Evolutionary conservation across 306 rosid genomes (phyloP).

Genomic region (Bauhinia variegata): DNA sequence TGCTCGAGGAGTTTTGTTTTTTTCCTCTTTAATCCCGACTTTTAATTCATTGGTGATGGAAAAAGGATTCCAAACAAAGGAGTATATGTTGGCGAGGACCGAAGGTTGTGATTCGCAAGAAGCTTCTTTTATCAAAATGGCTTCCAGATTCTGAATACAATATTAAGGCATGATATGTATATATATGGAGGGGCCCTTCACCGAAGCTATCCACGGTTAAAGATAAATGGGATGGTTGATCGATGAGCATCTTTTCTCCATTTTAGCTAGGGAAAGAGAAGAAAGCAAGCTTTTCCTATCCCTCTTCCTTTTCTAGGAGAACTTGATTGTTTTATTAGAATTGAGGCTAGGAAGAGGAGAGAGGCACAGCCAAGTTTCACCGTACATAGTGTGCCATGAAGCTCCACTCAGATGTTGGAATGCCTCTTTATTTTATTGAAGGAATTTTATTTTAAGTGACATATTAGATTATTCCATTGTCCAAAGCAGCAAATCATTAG

Average conservation of each 20-base stretch:
- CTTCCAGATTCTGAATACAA: slow-evolving; percentile 67
- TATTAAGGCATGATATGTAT: slow-evolving; percentile 50
- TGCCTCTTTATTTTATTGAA: slow-evolving; percentile 36
- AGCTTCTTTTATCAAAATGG: slow-evolving; percentile 45
- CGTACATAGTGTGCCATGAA: slow-evolving; percentile 57
- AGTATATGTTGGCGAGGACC: slow-evolving; percentile 42
- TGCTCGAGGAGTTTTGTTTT: slow-evolving; percentile 47
- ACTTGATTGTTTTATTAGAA: slow-evolving; percentile 42
- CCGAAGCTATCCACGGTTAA: slow-evolving; percentile 48
- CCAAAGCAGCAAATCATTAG: slow-evolving; percentile 22
- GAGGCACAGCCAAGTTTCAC: slow-evolving; percentile 56
- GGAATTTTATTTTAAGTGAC: slow-evolving; percentile 26
- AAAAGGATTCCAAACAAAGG: slow-evolving; percentile 44
- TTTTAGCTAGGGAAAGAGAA: slow-evolving; percentile 45
- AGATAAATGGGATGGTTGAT: slow-evolving; percentile 49
- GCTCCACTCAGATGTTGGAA: slow-evolving; percentile 56
- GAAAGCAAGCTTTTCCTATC: slow-evolving; percentile 39
- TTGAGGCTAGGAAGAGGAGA: slow-evolving; percentile 29
- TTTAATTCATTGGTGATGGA: slow-evolving; percentile 37
- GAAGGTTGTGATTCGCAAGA: slow-evolving; percentile 50
- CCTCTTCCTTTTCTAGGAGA: slow-evolving; percentile 34
- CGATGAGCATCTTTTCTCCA: slow-evolving; percentile 56
- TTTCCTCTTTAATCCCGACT: slow-evolving; percentile 18
- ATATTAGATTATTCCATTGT: slow-evolving; percentile 31
- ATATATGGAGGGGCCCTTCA: slow-evolving; percentile 51